Evolutionary conservation across 495 filamentous ascomycete genomes (phyloP).

Genomic region (Xylaria bambusicola): DNA sequence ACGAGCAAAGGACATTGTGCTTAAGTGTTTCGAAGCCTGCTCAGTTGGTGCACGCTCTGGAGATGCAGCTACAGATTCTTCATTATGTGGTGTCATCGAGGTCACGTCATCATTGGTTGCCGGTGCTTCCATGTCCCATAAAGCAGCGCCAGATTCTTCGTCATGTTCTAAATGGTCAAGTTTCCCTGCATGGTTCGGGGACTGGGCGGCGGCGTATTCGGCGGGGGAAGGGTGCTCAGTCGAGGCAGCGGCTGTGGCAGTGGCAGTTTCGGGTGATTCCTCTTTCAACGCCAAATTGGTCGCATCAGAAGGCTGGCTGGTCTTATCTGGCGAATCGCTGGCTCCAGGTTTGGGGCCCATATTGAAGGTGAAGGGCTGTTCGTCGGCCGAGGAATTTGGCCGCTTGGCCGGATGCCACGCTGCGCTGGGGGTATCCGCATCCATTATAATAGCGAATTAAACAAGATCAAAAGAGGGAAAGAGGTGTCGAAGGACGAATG

Average conservation of each 20-base stretch:
- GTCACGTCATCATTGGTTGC: constrained; percentile 20
- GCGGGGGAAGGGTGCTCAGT: constrained; percentile 9
- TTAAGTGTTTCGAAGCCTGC: constrained; percentile 47
- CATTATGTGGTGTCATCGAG: constrained; percentile 16
- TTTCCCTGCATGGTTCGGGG: constrained; percentile 26
- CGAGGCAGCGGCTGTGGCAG: neutral
- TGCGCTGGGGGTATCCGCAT: constrained; percentile 43
- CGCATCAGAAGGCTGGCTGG: no score
- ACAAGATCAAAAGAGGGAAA: constrained; percentile 31
- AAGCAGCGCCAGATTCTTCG: constrained; percentile 27
- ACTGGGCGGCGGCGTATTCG: constrained; percentile 25
- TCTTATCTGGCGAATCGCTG: constrained; percentile 4
- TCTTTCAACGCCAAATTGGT: no score
- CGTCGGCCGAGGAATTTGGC: constrained; percentile 46
- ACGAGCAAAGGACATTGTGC: constrained; percentile 55
- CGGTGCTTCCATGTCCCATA: constrained; percentile 26
- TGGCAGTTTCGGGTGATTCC: constrained; percentile 8
- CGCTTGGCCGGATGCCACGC: constrained; percentile 60
- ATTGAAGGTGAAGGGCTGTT: constrained; percentile 14
- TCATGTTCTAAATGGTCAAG: constrained; percentile 32
- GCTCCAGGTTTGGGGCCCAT: constrained; percentile 15
- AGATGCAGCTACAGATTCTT: constrained; percentile 22
- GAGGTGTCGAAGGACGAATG: constrained; percentile 17
- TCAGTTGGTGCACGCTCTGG: constrained; percentile 28
- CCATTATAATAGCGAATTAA: constrained; percentile 38